These are phyloP conservation scores for Ascodesmis nigricans DNA, from an alignment of 495 filamentous ascomycete genomes.

Conservation along the genomic window DNA sequence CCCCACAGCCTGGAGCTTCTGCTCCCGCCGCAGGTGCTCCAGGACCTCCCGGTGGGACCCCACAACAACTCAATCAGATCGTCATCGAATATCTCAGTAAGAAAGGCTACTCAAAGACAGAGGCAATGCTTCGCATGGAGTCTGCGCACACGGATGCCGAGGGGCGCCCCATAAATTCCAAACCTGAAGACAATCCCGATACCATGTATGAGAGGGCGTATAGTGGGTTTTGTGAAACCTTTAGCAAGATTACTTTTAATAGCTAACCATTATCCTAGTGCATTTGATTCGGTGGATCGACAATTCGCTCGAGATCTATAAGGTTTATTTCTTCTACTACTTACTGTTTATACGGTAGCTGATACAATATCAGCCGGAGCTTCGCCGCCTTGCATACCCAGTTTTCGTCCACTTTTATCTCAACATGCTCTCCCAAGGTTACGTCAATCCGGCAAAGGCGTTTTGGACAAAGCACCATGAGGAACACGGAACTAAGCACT, in stretches of 20 bases:
- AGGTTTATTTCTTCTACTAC: conserved; percentile 32
- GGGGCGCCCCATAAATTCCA: conserved; percentile 39
- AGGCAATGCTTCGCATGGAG: conserved; percentile 79
- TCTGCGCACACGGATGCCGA: conserved; percentile 60
- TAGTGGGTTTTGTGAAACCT: conserved; percentile 30
- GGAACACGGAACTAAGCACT: conserved; percentile 51
- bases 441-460: conserved; percentile 41
- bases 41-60: conserved; percentile 26
- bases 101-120: conserved; percentile 82
- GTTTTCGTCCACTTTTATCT: conserved; percentile 84
- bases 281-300: conserved; percentile 64
- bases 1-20: neutral
- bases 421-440: conserved; percentile 52
- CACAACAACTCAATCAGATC: conserved; percentile 88
- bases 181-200: conserved; percentile 43
- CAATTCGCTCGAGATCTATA: conserved; percentile 78
- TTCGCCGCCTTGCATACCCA: conserved; percentile 69
- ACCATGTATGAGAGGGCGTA: conserved; percentile 56
- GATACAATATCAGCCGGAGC: conserved; percentile 41
- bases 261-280: conserved; percentile 22
- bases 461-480: conserved; percentile 46
- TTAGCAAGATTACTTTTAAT: too few species aligned
- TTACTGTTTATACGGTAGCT: neutral
- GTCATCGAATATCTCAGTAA: conserved; percentile 93
- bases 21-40: neutral